Evolutionary conservation across 1,284 basidiomycete genomes (phyloP).

Genomic region (Fomitopsis palustris): DNA sequence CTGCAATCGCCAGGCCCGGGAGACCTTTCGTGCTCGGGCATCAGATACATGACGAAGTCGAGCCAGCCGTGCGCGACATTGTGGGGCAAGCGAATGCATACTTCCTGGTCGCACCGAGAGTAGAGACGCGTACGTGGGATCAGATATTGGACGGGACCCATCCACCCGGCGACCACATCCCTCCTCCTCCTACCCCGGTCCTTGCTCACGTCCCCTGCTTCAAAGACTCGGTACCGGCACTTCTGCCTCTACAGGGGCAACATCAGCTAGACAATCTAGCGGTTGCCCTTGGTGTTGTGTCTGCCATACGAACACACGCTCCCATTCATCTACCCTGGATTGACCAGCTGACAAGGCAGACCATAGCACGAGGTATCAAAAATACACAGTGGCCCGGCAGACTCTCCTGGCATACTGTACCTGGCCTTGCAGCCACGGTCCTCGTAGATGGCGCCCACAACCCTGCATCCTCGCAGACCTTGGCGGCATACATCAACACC

Average conservation of each 20-base stretch:
- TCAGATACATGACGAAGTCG: constrained; percentile 59
- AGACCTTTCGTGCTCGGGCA: constrained; percentile 75
- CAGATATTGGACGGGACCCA: constrained; percentile 32
- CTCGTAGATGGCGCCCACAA: constrained; percentile 97
- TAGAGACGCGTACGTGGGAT: constrained; percentile 35
- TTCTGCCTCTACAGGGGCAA: constrained; percentile 67
- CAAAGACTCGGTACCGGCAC: constrained; percentile 35
- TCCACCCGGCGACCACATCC: constrained; percentile 26
- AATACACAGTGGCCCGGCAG: constrained; percentile 78
- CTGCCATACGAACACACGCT: constrained; percentile 50
- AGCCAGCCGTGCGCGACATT: constrained; percentile 35
- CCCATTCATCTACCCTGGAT: constrained; percentile 30
- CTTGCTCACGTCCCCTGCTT: constrained; percentile 40
- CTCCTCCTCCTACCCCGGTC: constrained; percentile 44
- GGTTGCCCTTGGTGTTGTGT: constrained; percentile 64
- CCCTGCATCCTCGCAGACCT: constrained; percentile 61
- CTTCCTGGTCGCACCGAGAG: constrained; percentile 33
- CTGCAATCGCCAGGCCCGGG: constrained; percentile 70
- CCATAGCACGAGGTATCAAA: constrained; percentile 58
- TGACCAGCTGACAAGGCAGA: constrained; percentile 39
- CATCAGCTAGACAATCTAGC: constrained; percentile 85
- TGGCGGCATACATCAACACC: constrained; percentile 2
- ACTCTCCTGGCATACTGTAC: constrained; percentile 61
- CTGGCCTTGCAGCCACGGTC: constrained; percentile 36
- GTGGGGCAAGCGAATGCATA: constrained; percentile 39